Conservation (phyloP, 768 basidiomycete genomes). For the Strobilomyces echinocephalus region DNA sequence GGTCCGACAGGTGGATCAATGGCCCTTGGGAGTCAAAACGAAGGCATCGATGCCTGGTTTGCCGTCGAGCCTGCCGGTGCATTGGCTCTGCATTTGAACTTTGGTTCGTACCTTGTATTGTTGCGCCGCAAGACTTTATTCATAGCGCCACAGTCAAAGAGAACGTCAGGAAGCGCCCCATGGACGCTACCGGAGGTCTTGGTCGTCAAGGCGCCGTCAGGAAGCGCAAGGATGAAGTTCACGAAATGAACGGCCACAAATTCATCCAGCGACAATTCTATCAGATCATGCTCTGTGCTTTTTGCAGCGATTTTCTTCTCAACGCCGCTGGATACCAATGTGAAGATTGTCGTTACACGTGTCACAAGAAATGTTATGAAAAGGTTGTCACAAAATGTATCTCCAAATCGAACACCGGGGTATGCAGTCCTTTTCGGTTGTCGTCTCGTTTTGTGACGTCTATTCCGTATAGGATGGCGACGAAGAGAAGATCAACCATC, state of each 20-base stretch:
- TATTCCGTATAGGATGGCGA: constrained; percentile 69
- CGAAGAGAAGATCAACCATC: constrained; percentile 98
- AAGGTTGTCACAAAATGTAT: constrained; percentile 99
- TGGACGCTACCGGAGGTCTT: constrained; percentile 86
- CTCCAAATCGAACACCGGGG: constrained; percentile 91
- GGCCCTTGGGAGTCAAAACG: constrained; percentile 33
- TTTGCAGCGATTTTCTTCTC: constrained; percentile 95
- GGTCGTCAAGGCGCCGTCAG: constrained; percentile 97
- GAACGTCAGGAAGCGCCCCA: constrained; percentile 92
- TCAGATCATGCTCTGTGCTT: constrained; percentile 96
- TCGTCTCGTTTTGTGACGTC: neutral
- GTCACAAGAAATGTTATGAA: constrained; percentile 98
- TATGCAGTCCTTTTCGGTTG: constrained; percentile 38
- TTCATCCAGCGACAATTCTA: constrained; percentile 98
- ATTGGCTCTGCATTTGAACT: constrained; percentile 81
- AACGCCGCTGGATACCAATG: constrained; percentile 98
- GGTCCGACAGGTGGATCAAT: constrained; percentile 29
- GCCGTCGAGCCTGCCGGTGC: constrained; percentile 97
- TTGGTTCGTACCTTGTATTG: constrained; percentile 55
- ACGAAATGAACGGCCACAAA: constrained; percentile 99
- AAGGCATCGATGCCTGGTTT: constrained; percentile 97
- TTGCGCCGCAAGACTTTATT: neutral
- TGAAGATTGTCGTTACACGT: constrained; percentile 98
- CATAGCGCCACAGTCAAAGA: constrained; percentile 73
- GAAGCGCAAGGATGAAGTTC: constrained; percentile 96